A percentile compares a stretch with the other conserved stretches of the same genome.
Evolutionary conservation across 2,329 filamentous ascomycete species (phyloP).

Genomic region (Pseudocercospora musae): DNA sequence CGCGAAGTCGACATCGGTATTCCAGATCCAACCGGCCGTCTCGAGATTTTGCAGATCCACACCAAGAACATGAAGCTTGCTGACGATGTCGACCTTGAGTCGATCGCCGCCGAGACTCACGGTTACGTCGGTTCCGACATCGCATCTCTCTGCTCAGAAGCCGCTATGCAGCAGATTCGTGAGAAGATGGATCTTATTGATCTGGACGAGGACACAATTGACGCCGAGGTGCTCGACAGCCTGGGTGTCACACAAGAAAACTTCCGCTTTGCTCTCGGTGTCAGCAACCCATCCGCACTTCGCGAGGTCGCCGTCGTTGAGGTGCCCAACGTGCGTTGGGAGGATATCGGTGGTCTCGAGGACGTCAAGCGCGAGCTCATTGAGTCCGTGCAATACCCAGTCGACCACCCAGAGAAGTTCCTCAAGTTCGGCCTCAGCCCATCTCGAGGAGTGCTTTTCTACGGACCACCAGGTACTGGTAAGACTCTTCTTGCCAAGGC

Average conservation of each 20-base stretch:
- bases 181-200: constrained; percentile 99
- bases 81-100: constrained; percentile 94
- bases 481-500: constrained; percentile 99
- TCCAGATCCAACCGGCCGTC: constrained; percentile 93
- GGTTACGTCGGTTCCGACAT: constrained; percentile 99
- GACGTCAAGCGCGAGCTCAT: constrained; percentile 99
- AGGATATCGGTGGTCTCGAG: constrained; percentile 98
- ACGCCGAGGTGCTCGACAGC: constrained; percentile 96
- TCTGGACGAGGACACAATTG: constrained; percentile 97
- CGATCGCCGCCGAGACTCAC: constrained; percentile 95
- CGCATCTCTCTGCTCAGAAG: constrained; percentile 96
- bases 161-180: constrained; percentile 99
- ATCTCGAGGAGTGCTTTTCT: constrained; percentile 97
- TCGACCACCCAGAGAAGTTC: constrained; percentile 99
- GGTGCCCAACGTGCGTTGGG: constrained; percentile 98
- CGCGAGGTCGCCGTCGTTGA: constrained; percentile 99
- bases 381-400: constrained; percentile 97
- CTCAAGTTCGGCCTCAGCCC: constrained; percentile 99
- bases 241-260: constrained; percentile 99
- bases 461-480: constrained; percentile 98
- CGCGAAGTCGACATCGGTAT: constrained; percentile 98
- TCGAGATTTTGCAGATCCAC: constrained; percentile 98
- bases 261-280: constrained; percentile 97
- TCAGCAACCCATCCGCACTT: constrained; percentile 97
- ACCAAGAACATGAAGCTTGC: constrained; percentile 99